Conservation (phyloP, 805 yeast species). For the Priceomyces medius region DNA sequence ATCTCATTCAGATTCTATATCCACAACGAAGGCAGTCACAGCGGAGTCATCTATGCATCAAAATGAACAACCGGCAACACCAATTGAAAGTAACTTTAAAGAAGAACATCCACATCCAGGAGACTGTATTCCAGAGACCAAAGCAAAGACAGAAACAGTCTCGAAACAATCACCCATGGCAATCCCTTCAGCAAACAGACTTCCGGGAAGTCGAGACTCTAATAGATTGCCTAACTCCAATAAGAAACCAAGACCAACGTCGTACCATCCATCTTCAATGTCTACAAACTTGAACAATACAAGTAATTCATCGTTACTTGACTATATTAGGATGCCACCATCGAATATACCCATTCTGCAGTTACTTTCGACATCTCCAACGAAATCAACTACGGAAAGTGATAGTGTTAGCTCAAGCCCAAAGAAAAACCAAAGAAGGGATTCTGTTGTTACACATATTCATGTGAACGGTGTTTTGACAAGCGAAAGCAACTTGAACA, state of each 20-base stretch:
- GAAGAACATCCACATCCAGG: neutral
- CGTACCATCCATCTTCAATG: constrained; percentile 70
- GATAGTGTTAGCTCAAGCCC: constrained; percentile 11
- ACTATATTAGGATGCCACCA: constrained; percentile 34
- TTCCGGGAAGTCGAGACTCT: constrained; percentile 15
- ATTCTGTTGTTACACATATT: constrained; percentile 43
- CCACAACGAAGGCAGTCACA: constrained; percentile 2
- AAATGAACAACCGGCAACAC: neutral
- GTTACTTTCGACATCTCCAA: constrained; percentile 40
- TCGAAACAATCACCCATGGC: constrained; percentile 4
- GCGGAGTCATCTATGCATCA: constrained; percentile 3
- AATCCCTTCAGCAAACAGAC: constrained; percentile 10
- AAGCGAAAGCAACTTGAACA: constrained; percentile 17
- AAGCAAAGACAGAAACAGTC: neutral
- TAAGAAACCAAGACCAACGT: constrained; percentile 77
- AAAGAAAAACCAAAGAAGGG: constrained; percentile 25
- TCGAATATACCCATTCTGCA: constrained; percentile 32
- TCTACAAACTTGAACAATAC: constrained; percentile 20
- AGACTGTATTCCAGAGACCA: neutral
- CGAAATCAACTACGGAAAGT: constrained; percentile 21
- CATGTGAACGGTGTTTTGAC: constrained; percentile 44
- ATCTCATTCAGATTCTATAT: constrained; percentile 4
- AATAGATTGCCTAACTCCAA: constrained; percentile 42
- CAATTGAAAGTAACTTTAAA: neutral
- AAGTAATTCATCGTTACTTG: constrained; percentile 24